Base-by-base conservation (phyloP, 768 basidiomycete genomes). In the Termitomyces sp. region DNA sequence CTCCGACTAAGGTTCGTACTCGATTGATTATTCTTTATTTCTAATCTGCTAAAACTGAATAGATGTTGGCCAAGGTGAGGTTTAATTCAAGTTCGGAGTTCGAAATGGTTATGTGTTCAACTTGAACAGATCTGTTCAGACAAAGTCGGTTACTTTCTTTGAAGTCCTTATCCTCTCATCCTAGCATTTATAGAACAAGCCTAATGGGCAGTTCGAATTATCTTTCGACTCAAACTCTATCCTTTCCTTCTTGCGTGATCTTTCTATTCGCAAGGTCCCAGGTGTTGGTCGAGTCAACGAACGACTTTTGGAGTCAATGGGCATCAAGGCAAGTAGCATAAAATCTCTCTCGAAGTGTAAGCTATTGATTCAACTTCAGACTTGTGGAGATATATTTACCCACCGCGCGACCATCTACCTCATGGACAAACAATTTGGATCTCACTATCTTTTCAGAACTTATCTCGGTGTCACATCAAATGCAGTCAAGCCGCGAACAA, bases 221-320 rank as follows among this genome's bases (percentile, higher is more conserved):
- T 71, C 82, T 2, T 91, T 88, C 63, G 80, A 88, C 27, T 68
- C 78, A 2, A 65, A 81, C 28, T 73, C 78, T 8, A 87, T 98
- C 62, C 79, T 79, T 47, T 71, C 72, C 0, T 98, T 97, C 68
- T 93, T 93, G 87, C 75, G 73, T 21, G 82, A 86, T 47, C 79
- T 98, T 16, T 80, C 93, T 0, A 91, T 97, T 43, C 85, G 92
- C 43, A 92, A 89, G 67, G 80, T 97, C 16, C 92, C 89, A 2
- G 94, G 94, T 0, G 84, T 98, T 57, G 96, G 96, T 1, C 77
- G 94, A 32, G 96, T 98, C 3, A 88, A 86, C 32, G 97, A 99
- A 70, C 76, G 93, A 43, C 74, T 95, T 27, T 73, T 97, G 10
- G 91, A 94, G 54, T 88, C 90, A 2, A 79, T 97, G 30, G 94